phyloP scores from a whole-genome alignment of 441 rosid genomes.

The Aleurites moluccanus region DNA sequence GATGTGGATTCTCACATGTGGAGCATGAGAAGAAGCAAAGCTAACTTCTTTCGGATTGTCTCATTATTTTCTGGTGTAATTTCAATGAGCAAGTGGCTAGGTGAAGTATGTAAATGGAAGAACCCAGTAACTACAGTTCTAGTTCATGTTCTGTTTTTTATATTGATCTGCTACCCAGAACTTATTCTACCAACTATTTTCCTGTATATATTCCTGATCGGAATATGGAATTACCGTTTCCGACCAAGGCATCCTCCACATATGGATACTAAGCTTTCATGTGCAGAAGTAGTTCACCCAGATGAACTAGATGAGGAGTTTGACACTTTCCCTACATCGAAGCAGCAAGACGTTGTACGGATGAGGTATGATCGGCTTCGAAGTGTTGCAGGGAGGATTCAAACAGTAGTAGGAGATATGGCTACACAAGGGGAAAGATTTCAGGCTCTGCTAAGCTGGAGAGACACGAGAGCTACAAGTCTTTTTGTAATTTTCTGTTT shows the following conservation, averaged over 20 bases:
- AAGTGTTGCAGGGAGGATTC: constrained; percentile 81
- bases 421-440: constrained; percentile 90
- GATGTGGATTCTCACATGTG: constrained; percentile 95
- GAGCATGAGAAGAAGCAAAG: constrained; percentile 98
- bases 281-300: constrained; percentile 75
- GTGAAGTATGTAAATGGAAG: constrained; percentile 81
- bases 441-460: constrained; percentile 76
- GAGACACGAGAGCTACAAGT: constrained; percentile 89
- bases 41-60: constrained; percentile 81
- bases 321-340: constrained; percentile 79
- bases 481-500: constrained; percentile 70
- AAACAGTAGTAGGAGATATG: constrained; percentile 77
- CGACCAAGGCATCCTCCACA: constrained; percentile 83
- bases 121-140: constrained; percentile 72
- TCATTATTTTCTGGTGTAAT: constrained; percentile 61
- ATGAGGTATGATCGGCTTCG: constrained; percentile 88
- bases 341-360: constrained; percentile 52
- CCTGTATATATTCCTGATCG: constrained; percentile 77
- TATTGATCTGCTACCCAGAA: constrained; percentile 77
- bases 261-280: constrained; percentile 82
- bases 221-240: constrained; percentile 77
- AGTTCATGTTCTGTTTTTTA: constrained; percentile 70
- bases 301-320: constrained; percentile 93
- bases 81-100: constrained; percentile 77
- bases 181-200: constrained; percentile 76